These are phyloP conservation scores for Colletotrichum sp. DNA, from an alignment of 2,329 filamentous ascomycete genomes.

Conservation along the genomic window DNA sequence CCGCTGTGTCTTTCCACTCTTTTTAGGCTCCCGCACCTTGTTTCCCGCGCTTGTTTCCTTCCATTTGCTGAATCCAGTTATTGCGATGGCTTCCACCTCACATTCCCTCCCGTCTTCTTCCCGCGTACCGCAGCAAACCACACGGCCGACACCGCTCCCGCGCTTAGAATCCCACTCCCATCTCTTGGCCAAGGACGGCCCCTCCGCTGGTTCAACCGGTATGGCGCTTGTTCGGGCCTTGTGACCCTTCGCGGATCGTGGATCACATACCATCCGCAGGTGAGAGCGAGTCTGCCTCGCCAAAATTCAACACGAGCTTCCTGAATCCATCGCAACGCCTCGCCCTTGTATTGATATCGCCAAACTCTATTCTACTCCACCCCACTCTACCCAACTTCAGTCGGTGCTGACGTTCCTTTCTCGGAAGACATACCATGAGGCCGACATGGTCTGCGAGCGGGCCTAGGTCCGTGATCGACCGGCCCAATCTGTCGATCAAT, in stretches of 20 bases:
- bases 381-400: background rate
- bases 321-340: background rate
- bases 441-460: background rate
- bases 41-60: background rate
- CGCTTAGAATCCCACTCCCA: background rate
- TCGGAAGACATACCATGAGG: background rate
- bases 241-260: background rate
- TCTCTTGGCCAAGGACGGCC: background rate
- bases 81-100: background rate
- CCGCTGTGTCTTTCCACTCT: background rate
- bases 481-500: slow-evolving; percentile 5
- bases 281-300: slow-evolving; percentile 8
- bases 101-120: background rate
- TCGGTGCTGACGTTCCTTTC: background rate
- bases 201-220: background rate
- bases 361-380: background rate
- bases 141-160: background rate
- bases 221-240: background rate
- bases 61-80: background rate
- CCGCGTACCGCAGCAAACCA: slow-evolving; percentile 18
- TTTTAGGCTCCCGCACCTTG: background rate
- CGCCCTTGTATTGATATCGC: background rate
- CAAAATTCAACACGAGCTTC: background rate
- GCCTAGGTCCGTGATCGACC: background rate
- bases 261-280: background rate